phyloP scores from a whole-genome alignment of 1,284 basidiomycete species.

The Trichosporon inkin region DNA sequence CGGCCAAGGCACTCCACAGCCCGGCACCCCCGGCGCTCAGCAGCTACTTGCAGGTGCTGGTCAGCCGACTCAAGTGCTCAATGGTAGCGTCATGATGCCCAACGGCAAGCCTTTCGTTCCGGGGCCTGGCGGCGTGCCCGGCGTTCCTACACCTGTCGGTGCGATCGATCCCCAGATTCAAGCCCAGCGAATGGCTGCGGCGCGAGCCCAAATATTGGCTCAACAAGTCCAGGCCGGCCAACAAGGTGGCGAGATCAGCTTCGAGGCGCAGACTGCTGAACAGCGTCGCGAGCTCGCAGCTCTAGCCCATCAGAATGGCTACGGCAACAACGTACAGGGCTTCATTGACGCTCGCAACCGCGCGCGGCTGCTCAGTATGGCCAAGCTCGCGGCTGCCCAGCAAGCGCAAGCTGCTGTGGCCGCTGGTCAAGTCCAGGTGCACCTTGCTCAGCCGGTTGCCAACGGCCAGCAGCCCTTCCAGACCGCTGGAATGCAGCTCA shows the following conservation, averaged over 20 bases:
- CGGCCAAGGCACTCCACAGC: constrained; percentile 8
- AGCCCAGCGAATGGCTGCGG: constrained; percentile 21
- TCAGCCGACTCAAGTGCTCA: constrained; percentile 26
- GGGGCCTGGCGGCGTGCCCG: constrained; percentile 16
- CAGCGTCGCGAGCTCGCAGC: constrained; percentile 25
- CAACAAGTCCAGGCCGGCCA: constrained; percentile 10
- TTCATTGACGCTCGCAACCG: constrained; percentile 33
- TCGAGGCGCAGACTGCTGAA: constrained; percentile 27
- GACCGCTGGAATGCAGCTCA: constrained; percentile 33
- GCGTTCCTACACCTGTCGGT: constrained; percentile 17
- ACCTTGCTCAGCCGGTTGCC: constrained; percentile 5
- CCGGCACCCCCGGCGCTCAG: constrained; percentile 9
- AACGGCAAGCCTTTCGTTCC: constrained; percentile 32
- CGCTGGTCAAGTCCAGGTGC: constrained; percentile 16
- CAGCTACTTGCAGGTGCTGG: constrained; percentile 16
- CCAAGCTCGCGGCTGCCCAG: constrained; percentile 29
- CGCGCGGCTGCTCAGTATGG: constrained; percentile 25
- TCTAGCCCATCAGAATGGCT: constrained; percentile 27
- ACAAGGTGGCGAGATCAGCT: constrained; percentile 12
- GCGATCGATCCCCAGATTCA: constrained; percentile 24
- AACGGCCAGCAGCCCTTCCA: constrained; percentile 14
- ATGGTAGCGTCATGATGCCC: constrained; percentile 21
- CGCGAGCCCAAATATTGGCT: constrained; percentile 18
- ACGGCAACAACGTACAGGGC: constrained; percentile 32
- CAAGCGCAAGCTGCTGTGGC: constrained; percentile 22